Base-by-base conservation (phyloP, 805 yeast species). In the Saccharomycopsis babjevae region DNA sequence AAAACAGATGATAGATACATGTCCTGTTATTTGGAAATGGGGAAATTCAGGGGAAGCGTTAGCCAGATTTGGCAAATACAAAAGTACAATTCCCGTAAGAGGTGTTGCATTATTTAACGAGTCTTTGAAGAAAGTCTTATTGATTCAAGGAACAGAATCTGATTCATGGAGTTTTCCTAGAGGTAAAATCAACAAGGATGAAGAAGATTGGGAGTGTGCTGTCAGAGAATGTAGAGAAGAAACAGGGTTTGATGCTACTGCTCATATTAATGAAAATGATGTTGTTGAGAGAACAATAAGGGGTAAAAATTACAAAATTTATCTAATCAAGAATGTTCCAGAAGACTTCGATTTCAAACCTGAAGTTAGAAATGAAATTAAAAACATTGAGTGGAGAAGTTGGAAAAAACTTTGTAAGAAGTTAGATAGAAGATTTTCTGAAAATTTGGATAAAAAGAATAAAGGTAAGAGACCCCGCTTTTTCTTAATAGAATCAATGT, bases 171-270 rank as follows among this genome's bases (percentile, higher is more conserved):
- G 97, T 7, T 94, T 94, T 69, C 99, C 99, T 5, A 79, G 97
- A 71, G 99, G 99, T 5, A 94, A 94, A 73, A 94, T 94, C 61
- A 89, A 96, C 43, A 92, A 94, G 70, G 96, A 86, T 69, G 99
- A 94, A 75, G 76, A 84, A 16, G 99, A 94, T 72, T 79, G 83
- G 5, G 84, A 82, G 59, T 96, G 99, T 75, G 97, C 98, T 5
- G 73, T 89, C 15, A 81, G 99, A 68, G 99, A 94, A 71, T 91
- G 89, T 25, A 80, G 80, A 64, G 99, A 94, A 73, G 99, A 94
- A 72, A 93, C 92, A 16, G 97, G 98, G 0, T 92, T 86, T 68
- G 96, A 94, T 71, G 85, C 89, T 57, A 73, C 85, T 0, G 83
- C 83, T 18, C 81, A 79, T 65, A 77, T 92, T 52, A 81, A 83